Percentiles rank a stretch among this genome's conserved stretches.
Conservation (phyloP, 2,329 filamentous ascomycete species). For the Lasiodiplodia sp. region DNA sequence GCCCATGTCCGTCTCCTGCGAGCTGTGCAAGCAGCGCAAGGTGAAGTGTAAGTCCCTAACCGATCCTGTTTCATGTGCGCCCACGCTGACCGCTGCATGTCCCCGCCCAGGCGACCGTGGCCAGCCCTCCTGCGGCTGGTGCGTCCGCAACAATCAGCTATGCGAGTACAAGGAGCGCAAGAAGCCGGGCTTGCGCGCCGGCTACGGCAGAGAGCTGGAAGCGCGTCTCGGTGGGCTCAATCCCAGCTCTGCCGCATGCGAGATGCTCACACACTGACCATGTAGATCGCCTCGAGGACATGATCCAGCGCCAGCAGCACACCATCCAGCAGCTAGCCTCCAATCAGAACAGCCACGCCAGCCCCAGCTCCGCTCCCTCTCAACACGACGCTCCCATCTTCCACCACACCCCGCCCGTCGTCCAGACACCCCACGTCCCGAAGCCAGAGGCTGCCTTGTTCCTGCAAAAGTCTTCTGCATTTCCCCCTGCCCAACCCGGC, state of each 20-base stretch:
- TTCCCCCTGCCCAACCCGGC: constrained; percentile 35
- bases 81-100: neutral
- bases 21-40: constrained; percentile 83
- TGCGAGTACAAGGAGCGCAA: constrained; percentile 76
- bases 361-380: constrained; percentile 34
- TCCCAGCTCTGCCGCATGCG: constrained; percentile 34
- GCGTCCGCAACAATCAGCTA: constrained; percentile 68
- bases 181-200: constrained; percentile 69
- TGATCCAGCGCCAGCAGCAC: constrained; percentile 54
- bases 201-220: constrained; percentile 69
- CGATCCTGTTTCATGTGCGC: neutral
- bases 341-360: constrained; percentile 30
- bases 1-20: constrained; percentile 65
- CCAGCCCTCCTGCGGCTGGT: constrained; percentile 79
- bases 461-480: constrained; percentile 53
- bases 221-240: constrained; percentile 60
- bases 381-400: constrained; percentile 44
- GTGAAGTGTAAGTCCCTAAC: constrained; percentile 56
- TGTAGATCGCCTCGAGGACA: constrained; percentile 55
- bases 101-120: constrained; percentile 73
- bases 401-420: constrained; percentile 42
- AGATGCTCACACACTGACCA: neutral
- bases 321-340: constrained; percentile 54
- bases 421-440: constrained; percentile 51
- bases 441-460: constrained; percentile 55